phyloP scores from a whole-genome alignment of 345 rosid genomes.

The Rhodomyrtus tomentosa region DNA sequence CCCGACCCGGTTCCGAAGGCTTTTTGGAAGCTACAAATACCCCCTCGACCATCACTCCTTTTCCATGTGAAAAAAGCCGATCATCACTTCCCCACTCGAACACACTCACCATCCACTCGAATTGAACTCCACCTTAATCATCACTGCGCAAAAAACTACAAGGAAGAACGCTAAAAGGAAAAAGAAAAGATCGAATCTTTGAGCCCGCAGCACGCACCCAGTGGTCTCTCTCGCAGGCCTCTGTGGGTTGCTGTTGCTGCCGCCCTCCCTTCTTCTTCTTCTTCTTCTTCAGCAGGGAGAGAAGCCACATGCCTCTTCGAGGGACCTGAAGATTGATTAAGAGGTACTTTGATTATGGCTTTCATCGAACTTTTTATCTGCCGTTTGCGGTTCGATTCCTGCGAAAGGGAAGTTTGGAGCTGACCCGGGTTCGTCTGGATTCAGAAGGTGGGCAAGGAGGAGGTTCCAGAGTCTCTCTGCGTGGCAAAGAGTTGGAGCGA shows the following conservation, averaged over 20 bases:
- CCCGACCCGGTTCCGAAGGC: background rate
- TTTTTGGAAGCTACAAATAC: background rate
- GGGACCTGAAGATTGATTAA: background rate
- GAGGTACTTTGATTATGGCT: background rate
- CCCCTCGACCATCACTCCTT: background rate
- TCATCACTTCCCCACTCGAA: no score
- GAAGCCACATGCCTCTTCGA: background rate
- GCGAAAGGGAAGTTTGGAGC: background rate
- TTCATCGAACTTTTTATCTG: background rate
- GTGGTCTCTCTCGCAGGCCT: conserved; percentile 23
- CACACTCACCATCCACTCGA: background rate
- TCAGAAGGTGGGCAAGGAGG: background rate
- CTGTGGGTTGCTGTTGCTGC: conserved; percentile 15
- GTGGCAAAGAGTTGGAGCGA: background rate
- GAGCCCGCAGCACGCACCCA: conserved; percentile 23
- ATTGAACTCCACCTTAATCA: background rate
- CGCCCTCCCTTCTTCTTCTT: background rate
- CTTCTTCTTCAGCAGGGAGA: background rate
- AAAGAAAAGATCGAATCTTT: background rate
- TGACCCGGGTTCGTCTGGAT: background rate
- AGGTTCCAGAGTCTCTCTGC: background rate
- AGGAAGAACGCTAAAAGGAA: background rate
- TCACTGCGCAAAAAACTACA: no score
- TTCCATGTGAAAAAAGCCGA: background rate
- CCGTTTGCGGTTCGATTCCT: background rate